These are phyloP conservation scores for Malus asiatica DNA, from an alignment of 306 rosid species.

Conservation along the genomic window DNA sequence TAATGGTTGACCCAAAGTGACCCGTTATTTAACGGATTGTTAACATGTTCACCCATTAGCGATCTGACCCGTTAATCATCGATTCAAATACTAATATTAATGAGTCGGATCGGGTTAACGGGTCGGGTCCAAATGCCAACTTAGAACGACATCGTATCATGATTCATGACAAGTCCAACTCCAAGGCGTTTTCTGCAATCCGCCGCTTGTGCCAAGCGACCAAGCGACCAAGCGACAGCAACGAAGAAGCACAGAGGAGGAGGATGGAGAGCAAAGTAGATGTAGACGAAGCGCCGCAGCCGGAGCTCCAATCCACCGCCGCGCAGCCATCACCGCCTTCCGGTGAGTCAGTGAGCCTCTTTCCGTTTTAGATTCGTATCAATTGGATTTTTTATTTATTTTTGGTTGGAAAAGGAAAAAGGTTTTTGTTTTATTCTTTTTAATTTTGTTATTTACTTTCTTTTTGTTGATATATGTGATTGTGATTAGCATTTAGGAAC, in stretches of 20 bases:
- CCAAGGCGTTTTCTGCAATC: not conserved
- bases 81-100: too few species aligned
- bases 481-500: not conserved
- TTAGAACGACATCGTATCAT: not conserved
- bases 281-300: conserved; percentile 68
- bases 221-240: not conserved
- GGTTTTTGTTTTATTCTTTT: not conserved
- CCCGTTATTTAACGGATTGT: too few species aligned
- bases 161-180: too few species aligned
- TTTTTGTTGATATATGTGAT: not conserved
- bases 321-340: conserved; percentile 23
- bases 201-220: too few species aligned
- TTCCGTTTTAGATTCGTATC: not conserved
- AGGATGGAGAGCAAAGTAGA: conserved; percentile 19
- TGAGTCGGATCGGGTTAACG: too few species aligned
- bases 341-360: conserved; percentile 44
- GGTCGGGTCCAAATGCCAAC: too few species aligned
- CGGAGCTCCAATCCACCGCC: conserved; percentile 35
- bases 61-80: too few species aligned
- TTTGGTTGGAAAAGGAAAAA: too few species aligned
- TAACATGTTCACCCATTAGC: rapidly evolving
- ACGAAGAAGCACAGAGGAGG: not conserved
- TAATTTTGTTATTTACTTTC: not conserved
- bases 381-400: too few species aligned
- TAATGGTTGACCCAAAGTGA: too few species aligned